Base-by-base conservation (phyloP, 768 basidiomycete genomes). In the Pisolithus sp. region DNA sequence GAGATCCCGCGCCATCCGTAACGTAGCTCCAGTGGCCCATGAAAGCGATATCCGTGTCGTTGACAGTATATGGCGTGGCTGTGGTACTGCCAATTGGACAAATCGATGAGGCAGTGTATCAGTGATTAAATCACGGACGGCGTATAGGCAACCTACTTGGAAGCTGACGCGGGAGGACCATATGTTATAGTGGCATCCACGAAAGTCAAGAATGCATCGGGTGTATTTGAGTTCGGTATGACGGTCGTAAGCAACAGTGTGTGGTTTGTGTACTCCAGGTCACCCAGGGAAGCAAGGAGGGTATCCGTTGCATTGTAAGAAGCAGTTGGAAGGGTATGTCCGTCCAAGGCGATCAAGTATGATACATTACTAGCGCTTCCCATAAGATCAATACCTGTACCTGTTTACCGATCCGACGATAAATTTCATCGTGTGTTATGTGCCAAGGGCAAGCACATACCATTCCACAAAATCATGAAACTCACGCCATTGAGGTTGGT, bases 401-500 rank as follows among this genome's bases (percentile, higher is more conserved):
- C 86, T 89, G 60, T 44, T 30, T n/a, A 31, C 37, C 50, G 24
- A 30, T 46, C 43, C 30, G 44, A 47, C 40, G 41, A 39, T 40
- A 10, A 41, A 54, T 56, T 36, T 30, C 26, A 5, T 23, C 17
- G 50, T 23, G 49, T 6, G n/a, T 10, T n/a, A 13, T 8, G 21
- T 51, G 24, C n/a, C 12, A 13, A 15, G 48, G 40, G 42, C 8
- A 9, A 31, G 46, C 42, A 71, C 77, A 54, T 60, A 86, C 87
- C 87, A 52, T 70, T 77, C 83, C 83, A 90, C 43, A 61, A 62
- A 45, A 89, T 59, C 43, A 73, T 66, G 9, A 89, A 55, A 10
- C 74, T 72, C 9, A 86, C 82, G 13, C 79, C 79, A 59, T 85
- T 62, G 51, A 62, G 69, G 8, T 77, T 74, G n/a, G 87, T 89